These are phyloP conservation scores for Fusarium brevicatenulatum DNA, from an alignment of 2,329 filamentous ascomycete species.

Conservation along the genomic window DNA sequence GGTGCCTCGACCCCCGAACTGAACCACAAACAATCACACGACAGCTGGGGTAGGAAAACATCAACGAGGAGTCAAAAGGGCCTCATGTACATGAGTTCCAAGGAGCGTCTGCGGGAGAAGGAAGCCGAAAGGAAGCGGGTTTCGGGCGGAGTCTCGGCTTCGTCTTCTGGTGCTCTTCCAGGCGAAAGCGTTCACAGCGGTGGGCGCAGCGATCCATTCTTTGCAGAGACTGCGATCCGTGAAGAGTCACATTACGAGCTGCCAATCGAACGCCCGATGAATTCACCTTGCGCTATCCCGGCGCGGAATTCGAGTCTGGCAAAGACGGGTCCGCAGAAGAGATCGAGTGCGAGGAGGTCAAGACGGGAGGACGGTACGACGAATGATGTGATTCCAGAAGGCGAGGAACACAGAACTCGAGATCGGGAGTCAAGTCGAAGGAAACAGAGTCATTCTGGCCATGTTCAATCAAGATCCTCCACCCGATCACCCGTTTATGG, in stretches of 20 bases:
- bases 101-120: slow-evolving; percentile 71
- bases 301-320: slow-evolving; percentile 74
- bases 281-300: slow-evolving; percentile 67
- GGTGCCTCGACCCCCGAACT: slow-evolving; percentile 60
- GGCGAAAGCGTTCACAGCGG: slow-evolving; percentile 50
- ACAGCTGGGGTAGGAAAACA: slow-evolving; percentile 71
- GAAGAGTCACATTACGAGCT: slow-evolving; percentile 61
- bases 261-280: slow-evolving; percentile 39
- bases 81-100: slow-evolving; percentile 79
- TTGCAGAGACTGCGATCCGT: slow-evolving; percentile 64
- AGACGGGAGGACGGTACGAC: slow-evolving; percentile 56
- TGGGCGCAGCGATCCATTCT: slow-evolving; percentile 58
- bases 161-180: slow-evolving; percentile 50
- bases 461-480: slow-evolving; percentile 25
- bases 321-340: slow-evolving; percentile 64
- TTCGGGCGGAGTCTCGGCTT: slow-evolving; percentile 36
- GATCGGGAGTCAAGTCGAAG: slow-evolving; percentile 36
- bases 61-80: slow-evolving; percentile 63
- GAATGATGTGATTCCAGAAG: slow-evolving; percentile 57
- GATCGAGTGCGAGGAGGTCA: slow-evolving; percentile 61
- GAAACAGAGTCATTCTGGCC: slow-evolving; percentile 26
- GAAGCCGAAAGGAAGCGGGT: slow-evolving; percentile 69
- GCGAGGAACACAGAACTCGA: slow-evolving; percentile 47
- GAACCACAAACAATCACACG: slow-evolving; percentile 63
- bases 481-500: slow-evolving; percentile 35